A percentile compares a stretch with the other conserved stretches of the same genome.
These are phyloP conservation scores for Phytopythium sindhum DNA, from an alignment of 352 stramenopile species.

Conservation along the genomic window DNA sequence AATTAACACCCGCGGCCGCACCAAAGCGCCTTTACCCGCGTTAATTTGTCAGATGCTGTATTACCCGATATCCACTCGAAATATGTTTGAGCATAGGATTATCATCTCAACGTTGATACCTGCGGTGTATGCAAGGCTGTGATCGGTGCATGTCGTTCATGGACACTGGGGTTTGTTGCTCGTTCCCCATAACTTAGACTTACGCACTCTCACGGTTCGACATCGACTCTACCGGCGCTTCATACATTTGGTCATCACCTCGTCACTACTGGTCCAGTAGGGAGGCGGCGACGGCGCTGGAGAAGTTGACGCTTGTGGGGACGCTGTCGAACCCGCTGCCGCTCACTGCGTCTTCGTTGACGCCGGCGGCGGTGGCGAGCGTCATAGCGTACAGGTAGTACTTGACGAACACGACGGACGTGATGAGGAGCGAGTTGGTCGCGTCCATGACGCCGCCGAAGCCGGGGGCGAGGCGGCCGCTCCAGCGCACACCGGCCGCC, in stretches of 20 bases:
- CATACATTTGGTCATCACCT: too few species aligned
- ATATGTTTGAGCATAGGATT: not conserved
- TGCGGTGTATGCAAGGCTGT: too few species aligned
- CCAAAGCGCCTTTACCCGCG: not conserved
- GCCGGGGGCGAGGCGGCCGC: conserved; percentile 92
- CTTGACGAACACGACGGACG: conserved; percentile 85
- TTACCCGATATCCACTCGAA: too few species aligned
- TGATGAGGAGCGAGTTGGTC: conserved; percentile 94
- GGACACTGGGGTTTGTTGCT: not conserved
- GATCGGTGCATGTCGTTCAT: not conserved
- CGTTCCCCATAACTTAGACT: not conserved
- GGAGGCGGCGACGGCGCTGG: not conserved
- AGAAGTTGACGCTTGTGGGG: conserved; percentile 9
- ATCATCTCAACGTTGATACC: not conserved
- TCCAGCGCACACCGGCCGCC: conserved; percentile 93
- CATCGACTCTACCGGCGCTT: not conserved
- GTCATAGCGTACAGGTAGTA: conserved; percentile 21
- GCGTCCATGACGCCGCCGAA: conserved; percentile 94
- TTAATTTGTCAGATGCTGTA: too few species aligned
- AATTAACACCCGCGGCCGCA: not conserved
- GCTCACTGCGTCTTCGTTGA: not conserved
- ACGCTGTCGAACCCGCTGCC: not conserved
- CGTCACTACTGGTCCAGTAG: not conserved
- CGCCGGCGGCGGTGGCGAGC: not conserved
- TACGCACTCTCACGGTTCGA: not conserved